These are phyloP conservation scores for Antrodiella citrinella DNA, from an alignment of 768 basidiomycete species.

Conservation along the genomic window DNA sequence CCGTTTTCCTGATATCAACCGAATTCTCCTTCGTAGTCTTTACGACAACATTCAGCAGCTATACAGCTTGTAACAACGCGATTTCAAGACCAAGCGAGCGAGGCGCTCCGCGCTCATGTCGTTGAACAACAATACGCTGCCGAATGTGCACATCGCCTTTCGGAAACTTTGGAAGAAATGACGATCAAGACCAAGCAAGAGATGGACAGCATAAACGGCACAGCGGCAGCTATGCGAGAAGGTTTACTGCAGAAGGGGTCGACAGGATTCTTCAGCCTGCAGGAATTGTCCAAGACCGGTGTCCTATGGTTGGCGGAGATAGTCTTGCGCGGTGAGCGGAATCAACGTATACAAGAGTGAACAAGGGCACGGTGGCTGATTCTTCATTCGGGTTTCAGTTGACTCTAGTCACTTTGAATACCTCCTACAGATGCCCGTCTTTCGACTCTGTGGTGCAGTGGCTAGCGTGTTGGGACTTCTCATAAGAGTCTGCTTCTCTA, in stretches of 20 bases:
- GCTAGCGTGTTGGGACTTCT: conserved; percentile 9
- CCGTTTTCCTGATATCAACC: too few species aligned
- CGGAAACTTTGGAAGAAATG: conserved; percentile 28
- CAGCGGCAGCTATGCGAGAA: conserved; percentile 28
- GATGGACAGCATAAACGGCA: conserved; percentile 39
- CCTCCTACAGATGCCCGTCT: conserved; percentile 20
- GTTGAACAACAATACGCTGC: conserved; percentile 30
- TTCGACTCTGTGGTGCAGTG: conserved; percentile 20
- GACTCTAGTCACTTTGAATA: conserved; percentile 22
- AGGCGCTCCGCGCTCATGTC: not conserved
- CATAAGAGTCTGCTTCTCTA: conserved; percentile 28
- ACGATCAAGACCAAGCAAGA: conserved; percentile 32
- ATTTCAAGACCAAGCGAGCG: not conserved
- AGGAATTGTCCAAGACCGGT: conserved; percentile 9
- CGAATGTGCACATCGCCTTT: conserved; percentile 28
- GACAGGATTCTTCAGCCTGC: not conserved
- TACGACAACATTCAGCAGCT: not conserved
- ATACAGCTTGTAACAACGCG: too few species aligned
- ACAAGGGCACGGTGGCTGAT: not conserved
- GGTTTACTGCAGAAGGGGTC: conserved; percentile 14
- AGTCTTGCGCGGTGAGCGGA: conserved; percentile 14
- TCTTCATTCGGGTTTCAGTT: conserved; percentile 16
- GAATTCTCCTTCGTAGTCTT: too few species aligned
- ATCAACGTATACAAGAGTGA: too few species aligned
- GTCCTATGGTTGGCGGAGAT: conserved; percentile 10